Evolutionary conservation across 2,329 filamentous ascomycete genomes (phyloP).

Genomic region (Arthrobotrys musiformis): DNA sequence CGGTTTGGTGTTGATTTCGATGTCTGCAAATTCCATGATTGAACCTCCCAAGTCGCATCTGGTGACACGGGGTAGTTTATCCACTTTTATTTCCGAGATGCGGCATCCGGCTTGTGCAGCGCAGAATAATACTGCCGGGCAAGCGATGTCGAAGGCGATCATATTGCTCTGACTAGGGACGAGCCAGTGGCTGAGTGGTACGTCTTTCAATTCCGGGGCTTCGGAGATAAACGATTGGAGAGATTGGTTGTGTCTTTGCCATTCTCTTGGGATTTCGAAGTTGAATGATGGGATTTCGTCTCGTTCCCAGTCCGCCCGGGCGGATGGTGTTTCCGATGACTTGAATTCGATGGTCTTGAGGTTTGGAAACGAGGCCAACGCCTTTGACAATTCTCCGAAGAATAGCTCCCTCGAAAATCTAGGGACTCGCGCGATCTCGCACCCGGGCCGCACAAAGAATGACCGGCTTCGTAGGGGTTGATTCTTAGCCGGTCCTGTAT

Average conservation of each 20-base stretch:
- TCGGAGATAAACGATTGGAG: conserved; percentile 11
- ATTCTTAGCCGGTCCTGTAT: too few relatives aligned
- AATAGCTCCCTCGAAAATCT: too few relatives aligned
- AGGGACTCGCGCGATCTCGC: too few relatives aligned
- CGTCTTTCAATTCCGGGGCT: conserved; percentile 28
- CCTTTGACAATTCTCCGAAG: too few relatives aligned
- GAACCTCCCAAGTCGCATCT: not conserved
- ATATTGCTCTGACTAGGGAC: not conserved
- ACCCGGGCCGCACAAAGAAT: too few relatives aligned
- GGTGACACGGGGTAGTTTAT: not conserved
- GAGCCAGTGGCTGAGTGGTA: conserved; percentile 33
- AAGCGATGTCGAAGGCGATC: not conserved
- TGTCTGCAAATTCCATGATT: conserved; percentile 13
- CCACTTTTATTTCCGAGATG: conserved; percentile 27
- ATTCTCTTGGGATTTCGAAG: too few relatives aligned
- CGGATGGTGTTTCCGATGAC: not conserved
- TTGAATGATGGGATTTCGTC: conserved; percentile 2
- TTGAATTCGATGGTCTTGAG: conserved; percentile 29
- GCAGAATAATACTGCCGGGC: conserved; percentile 30
- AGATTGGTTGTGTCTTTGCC: conserved; percentile 28
- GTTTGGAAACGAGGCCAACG: conserved; percentile 19
- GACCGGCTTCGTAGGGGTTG: too few relatives aligned
- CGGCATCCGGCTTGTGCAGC: conserved; percentile 19
- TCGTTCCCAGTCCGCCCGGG: too few relatives aligned
- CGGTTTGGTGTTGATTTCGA: too few relatives aligned